Base-by-base conservation (phyloP, 768 basidiomycete genomes). In the Leucosporidium yakuticum region DNA sequence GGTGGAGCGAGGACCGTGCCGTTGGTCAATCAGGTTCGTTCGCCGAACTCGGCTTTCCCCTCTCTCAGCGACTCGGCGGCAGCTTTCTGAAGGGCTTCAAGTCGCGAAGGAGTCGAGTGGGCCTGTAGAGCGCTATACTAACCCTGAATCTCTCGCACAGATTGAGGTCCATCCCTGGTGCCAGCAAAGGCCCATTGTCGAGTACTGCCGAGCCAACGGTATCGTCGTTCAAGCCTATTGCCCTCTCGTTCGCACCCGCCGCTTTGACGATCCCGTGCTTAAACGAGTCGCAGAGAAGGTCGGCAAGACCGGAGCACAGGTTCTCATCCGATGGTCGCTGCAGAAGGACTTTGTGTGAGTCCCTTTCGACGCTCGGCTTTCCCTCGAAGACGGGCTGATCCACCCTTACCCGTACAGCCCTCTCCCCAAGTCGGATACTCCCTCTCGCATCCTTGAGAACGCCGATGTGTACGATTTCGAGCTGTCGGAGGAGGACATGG, bases 361-460 rank as follows among this genome's bases (percentile, higher is more conserved):
- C 3, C n/a, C 51, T 20, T 47, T n/a, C n/a, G n/a, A n/a, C n/a
- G n/a, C n/a, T n/a, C n/a, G n/a, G 4, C 48, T 50, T 61, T 61
- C 60, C 20, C 34, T 62, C 50, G 17, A 19, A n/a, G 7, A 20
- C 59, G 48, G 21, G 48, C 17, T 4, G n/a, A n/a, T n/a, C n/a
- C n/a, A n/a, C n/a, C n/a, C n/a, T n/a, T n/a, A 4, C n/a, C n/a
- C n/a, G 6, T 29, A 0, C 53, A 65, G 83, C 90, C 88, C 90
- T 0, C 83, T 97, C 15, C 89, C 90, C 2, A 94, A 94, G 79
- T 89, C 88, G 54, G 84, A 84, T 34, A 88, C 84, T 2, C 0
- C 79, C 79, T 12, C n/a, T 21, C 85, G 91, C 36, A 89, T 97
- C 74, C 72, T 74, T 62, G 69, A 69, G 11, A 96, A 96, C 70